Conservation (phyloP, 2,329 filamentous ascomycete genomes). For the Tolypocladium nubicola region DNA sequence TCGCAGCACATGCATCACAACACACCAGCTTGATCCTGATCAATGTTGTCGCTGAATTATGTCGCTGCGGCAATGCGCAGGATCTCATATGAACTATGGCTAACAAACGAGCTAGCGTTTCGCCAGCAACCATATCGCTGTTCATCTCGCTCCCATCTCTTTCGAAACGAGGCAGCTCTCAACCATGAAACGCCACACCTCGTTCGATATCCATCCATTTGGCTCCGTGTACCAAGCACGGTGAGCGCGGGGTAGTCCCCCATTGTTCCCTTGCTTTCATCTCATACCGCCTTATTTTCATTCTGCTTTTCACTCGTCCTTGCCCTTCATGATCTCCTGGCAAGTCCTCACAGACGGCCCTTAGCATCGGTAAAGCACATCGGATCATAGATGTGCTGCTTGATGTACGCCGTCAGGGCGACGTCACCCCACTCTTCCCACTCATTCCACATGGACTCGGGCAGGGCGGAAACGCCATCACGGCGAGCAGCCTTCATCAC, state of each 20-base stretch:
- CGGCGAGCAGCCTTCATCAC: conserved; percentile 87
- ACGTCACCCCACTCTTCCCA: conserved; percentile 65
- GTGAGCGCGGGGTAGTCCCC: not conserved
- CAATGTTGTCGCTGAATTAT: not conserved
- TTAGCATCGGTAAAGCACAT: conserved; percentile 26
- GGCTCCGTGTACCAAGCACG: not conserved
- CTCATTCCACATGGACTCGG: conserved; percentile 59
- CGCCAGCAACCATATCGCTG: not conserved
- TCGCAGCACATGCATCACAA: not conserved
- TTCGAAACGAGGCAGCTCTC: not conserved
- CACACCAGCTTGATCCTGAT: not conserved
- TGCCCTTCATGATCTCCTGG: not conserved
- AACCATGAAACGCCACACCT: conserved; percentile 1
- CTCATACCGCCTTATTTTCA: not conserved
- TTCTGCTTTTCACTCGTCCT: not conserved
- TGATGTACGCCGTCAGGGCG: conserved; percentile 48
- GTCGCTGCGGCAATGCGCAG: not conserved
- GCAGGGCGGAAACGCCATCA: conserved; percentile 62
- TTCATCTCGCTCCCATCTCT: not conserved
- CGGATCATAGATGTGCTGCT: conserved; percentile 52
- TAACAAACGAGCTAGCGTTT: conserved; percentile 2
- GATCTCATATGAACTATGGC: not conserved
- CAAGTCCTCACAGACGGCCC: conserved; percentile 16
- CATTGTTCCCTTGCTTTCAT: not conserved
- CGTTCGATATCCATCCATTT: not conserved